Evolutionary conservation across 306 rosid genomes (phyloP).

Genomic region (Dalbergia cochinchinensis): DNA sequence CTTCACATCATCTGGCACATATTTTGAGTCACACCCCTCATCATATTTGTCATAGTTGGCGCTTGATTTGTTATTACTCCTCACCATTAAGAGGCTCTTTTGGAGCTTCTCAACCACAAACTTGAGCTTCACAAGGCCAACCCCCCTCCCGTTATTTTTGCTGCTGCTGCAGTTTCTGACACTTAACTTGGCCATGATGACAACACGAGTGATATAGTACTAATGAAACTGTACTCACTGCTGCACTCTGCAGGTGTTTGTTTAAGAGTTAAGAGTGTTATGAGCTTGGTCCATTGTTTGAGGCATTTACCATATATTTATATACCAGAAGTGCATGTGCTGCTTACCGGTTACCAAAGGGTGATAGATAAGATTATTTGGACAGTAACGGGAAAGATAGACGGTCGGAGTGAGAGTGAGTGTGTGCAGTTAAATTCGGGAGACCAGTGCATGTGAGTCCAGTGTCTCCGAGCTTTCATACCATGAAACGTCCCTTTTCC

Average conservation of each 20-base stretch:
- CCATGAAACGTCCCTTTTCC: slow-evolving; percentile 60
- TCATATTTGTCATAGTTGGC: neutral
- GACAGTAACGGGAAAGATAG: slow-evolving; percentile 7
- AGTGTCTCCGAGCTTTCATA: slow-evolving; percentile 47
- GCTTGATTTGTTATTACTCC: slow-evolving; percentile 34
- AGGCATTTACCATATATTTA: neutral
- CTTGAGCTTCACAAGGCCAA: slow-evolving; percentile 62
- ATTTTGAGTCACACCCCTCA: neutral
- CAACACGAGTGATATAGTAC: neutral
- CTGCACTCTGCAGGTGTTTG: neutral
- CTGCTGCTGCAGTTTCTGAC: slow-evolving; percentile 10
- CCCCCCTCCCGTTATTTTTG: slow-evolving; percentile 50
- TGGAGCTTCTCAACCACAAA: slow-evolving; percentile 70
- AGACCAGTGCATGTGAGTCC: slow-evolving; percentile 76
- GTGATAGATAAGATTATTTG: slow-evolving; percentile 45
- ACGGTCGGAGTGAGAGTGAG: neutral
- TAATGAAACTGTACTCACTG: neutral
- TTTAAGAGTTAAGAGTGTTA: neutral
- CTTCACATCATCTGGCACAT: slow-evolving; percentile 80
- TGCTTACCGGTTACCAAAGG: neutral
- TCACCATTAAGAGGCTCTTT: slow-evolving; percentile 56
- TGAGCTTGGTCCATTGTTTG: slow-evolving; percentile 14
- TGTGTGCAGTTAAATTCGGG: slow-evolving; percentile 20
- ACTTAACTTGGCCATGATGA: slow-evolving; percentile 56
- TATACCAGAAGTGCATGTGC: neutral